Base-by-base conservation (phyloP, 2,329 filamentous ascomycete species). In the Neoscytalidium dimidiatum region DNA sequence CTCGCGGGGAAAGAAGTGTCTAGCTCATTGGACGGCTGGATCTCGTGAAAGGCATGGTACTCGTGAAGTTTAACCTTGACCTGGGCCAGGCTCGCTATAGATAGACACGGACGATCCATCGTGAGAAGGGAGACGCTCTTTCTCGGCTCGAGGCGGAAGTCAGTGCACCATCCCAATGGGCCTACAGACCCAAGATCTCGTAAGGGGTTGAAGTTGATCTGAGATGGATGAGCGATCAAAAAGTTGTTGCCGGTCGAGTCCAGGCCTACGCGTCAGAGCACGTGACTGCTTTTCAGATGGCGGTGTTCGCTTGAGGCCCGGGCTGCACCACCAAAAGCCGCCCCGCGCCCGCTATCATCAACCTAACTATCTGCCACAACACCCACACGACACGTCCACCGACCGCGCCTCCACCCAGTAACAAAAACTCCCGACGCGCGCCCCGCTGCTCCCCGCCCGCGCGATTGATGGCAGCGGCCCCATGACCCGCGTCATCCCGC, bases 381-480 rank as follows among this genome's bases (percentile, higher is more conserved):
- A 56, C 38, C 49, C 61, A 31, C 56, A 23, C 38, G 31, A 56
- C 56, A 23, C n/a, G n/a, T n/a, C n/a, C n/a, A n/a, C 29, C 56
- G 35, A 14, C 14, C 35, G 26, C 28, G 53, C 52, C 26, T 11
- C 49, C 29, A 29, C 17, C n/a, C n/a, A n/a, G n/a, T n/a, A 58
- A 23, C 35, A 21, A 43, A 17, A 35, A 43, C 7, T 17, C 33
- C 17, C 53, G 7, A 35, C 53, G 53, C 53, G 35, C 35, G 38
- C 38, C 33, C n/a, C 17, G 35, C 53, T 23, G 38, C 23, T 7
- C 33, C 26, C 56, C 41, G 56, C 56, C 11, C n/a, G 19, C 38
- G 23, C 61, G 61, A 64, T 64, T 64, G 61, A 64, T 64, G 61
- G 61, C 61, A 56, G 51, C 61, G 28, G 38, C 38, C 61, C 43